These are phyloP conservation scores for Chimonanthus salicifolius DNA, from an alignment of 164 flowering plant species.

Conservation along the genomic window DNA sequence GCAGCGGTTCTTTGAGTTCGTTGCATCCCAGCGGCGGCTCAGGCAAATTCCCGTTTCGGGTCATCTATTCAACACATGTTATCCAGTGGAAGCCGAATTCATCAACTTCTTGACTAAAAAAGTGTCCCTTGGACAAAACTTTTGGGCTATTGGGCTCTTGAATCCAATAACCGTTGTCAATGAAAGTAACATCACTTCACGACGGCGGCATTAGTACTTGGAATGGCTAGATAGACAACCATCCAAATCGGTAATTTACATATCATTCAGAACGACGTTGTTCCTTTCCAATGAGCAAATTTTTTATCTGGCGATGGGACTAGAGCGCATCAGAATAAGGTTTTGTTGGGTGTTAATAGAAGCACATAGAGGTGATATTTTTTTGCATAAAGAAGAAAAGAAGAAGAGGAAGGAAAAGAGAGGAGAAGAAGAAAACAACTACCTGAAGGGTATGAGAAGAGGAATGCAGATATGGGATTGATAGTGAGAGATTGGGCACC, in stretches of 20 bases:
- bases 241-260: slow-evolving; percentile 35
- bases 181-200: not conserved
- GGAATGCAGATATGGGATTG: slow-evolving; percentile 29
- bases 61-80: slow-evolving; percentile 40
- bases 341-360: slow-evolving; percentile 64
- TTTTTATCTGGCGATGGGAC: slow-evolving; percentile 44
- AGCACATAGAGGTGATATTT: slow-evolving; percentile 42
- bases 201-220: slow-evolving; percentile 16
- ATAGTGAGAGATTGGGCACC: slow-evolving; percentile 51
- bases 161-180: slow-evolving; percentile 27
- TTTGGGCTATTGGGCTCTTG: slow-evolving; percentile 60
- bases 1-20: slow-evolving; percentile 26
- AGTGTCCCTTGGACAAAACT: slow-evolving; percentile 11
- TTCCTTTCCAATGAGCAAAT: slow-evolving; percentile 35
- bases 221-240: slow-evolving; percentile 55
- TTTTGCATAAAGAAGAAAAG: not conserved
- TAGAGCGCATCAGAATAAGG: slow-evolving; percentile 35
- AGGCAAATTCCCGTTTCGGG: slow-evolving; percentile 23
- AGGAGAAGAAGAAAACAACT: slow-evolving; percentile 12
- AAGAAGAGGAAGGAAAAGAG: not conserved
- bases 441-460: slow-evolving; percentile 43
- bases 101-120: slow-evolving; percentile 23
- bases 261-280: slow-evolving; percentile 56
- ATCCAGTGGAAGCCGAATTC: slow-evolving; percentile 33
- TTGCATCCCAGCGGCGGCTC: not conserved